Conservation (phyloP, 2,329 filamentous ascomycete genomes). For the Pseudogymnoascus sp. region DNA sequence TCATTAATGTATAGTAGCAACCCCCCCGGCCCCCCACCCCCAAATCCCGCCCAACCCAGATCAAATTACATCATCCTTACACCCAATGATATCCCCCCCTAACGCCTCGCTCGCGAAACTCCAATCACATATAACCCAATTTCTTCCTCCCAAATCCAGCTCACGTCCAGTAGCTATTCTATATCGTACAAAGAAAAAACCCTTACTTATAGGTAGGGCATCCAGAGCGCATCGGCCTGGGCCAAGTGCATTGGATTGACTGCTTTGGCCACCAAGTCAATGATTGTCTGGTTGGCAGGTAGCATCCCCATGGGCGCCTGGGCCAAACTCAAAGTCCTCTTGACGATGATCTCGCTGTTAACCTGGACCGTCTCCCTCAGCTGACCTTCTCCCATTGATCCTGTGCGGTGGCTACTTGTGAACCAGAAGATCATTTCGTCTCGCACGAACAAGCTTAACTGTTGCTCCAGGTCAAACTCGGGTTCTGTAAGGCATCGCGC, state of each 20-base stretch:
- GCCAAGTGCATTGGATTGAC: conserved; percentile 87
- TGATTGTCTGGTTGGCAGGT: conserved; percentile 93
- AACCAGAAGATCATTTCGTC: conserved; percentile 99
- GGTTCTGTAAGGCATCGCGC: conserved; percentile 88
- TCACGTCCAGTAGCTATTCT: not conserved
- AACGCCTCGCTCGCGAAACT: conserved; percentile 7
- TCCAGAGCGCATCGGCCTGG: conserved; percentile 88
- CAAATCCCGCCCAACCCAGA: not conserved
- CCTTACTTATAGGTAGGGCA: conserved; percentile 70
- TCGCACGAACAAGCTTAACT: conserved; percentile 86
- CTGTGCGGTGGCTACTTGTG: conserved; percentile 62
- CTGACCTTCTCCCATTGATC: conserved; percentile 50
- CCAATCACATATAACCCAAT: conserved; percentile 1
- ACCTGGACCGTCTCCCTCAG: conserved; percentile 67
- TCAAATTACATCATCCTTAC: not conserved
- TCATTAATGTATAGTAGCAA: conserved; percentile 6
- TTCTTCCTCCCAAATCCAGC: not conserved
- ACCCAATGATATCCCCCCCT: not conserved
- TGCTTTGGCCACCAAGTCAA: conserved; percentile 86
- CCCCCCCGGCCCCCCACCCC: not conserved
- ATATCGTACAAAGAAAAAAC: not conserved
- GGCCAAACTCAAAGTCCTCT: conserved; percentile 77
- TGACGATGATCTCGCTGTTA: conserved; percentile 88
- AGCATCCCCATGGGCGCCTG: conserved; percentile 64
- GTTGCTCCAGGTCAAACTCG: conserved; percentile 84